These are phyloP conservation scores for Hypoxylon lienhwacheense DNA, from an alignment of 495 filamentous ascomycete species.

Conservation along the genomic window DNA sequence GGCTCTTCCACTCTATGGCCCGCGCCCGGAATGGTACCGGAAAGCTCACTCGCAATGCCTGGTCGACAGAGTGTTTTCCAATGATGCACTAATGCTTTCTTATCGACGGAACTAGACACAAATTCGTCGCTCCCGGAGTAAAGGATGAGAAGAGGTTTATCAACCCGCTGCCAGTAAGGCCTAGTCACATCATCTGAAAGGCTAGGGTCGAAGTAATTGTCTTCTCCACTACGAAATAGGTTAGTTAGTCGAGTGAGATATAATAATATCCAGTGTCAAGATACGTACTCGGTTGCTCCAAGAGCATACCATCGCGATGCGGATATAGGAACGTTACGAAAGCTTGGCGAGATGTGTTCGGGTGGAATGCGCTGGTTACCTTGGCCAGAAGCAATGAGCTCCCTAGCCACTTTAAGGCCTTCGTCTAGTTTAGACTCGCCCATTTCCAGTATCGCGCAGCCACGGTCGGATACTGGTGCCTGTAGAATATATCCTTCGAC, in stretches of 20 bases:
- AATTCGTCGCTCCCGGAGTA: slow-evolving; percentile 74
- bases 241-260: too few species aligned
- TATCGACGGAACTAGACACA: slow-evolving; percentile 65
- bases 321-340: slow-evolving; percentile 57
- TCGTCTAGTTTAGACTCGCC: slow-evolving; percentile 50
- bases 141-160: slow-evolving; percentile 63
- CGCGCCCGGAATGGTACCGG: slow-evolving; percentile 48
- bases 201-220: slow-evolving; percentile 90
- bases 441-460: slow-evolving; percentile 56
- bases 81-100: slow-evolving; percentile 59
- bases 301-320: slow-evolving; percentile 71
- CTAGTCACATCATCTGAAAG: slow-evolving; percentile 60
- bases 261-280: background rate
- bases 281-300: slow-evolving; percentile 54
- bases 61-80: slow-evolving; percentile 56
- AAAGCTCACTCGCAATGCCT: slow-evolving; percentile 45
- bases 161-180: slow-evolving; percentile 63
- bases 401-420: slow-evolving; percentile 56
- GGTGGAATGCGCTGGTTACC: slow-evolving; percentile 61
- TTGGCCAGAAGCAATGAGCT: slow-evolving; percentile 54
- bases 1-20: slow-evolving; percentile 46
- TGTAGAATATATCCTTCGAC: slow-evolving; percentile 85
- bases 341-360: slow-evolving; percentile 52
- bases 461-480: slow-evolving; percentile 77
- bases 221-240: slow-evolving; percentile 58